Evolutionary conservation across 345 rosid species (phyloP), one percentile per base, ranked within the genome.

Genomic region (Lenwebbia sp.): DNA sequence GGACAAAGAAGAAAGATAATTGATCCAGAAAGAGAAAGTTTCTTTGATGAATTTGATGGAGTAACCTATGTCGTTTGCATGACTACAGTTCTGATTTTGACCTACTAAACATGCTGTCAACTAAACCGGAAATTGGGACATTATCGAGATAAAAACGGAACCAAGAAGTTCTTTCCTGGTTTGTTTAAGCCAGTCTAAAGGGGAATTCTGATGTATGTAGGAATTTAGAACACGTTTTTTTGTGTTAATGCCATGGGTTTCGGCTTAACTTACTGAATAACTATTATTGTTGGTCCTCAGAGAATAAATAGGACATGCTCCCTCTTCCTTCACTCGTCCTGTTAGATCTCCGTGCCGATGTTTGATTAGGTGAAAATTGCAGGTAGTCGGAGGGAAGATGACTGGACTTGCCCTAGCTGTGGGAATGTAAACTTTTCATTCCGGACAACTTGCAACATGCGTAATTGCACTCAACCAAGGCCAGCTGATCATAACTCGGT

Each of bases 371-470:
- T 13, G 54, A 82, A 47, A 82, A 26, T 83, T 70, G 70, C 84
- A 96, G 99, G 99, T 51, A 94, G 99, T 70, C 95, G 98, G 3
- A 94, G 99, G 90, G 99, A 96, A 87, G 98, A 96, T 89, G 99
- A 96, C 86, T 96, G 98, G 99, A 95, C 97, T 54, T 96, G 98
- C 62, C 97, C 98, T 10, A 96, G 97, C 85, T 96, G 99, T 86
- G 97, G 96, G 83, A 96, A 96, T 90, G 99, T 95, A 84, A 96
- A 96, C 78, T 96, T 96, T 89, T 95, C 99, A 5, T 96, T 96
- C 82, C 93, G 99, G 92, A 97, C 98, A 60, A 96, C 99, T 85
- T 97, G 99, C 87, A 97, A 97, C 87, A 97, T 95, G 99, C 99
- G 99, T 51, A 97, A 97, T 88, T 97, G 99, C 84, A 95, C 99